Percentiles rank a stretch among this genome's conserved stretches.
Evolutionary conservation across 2,329 filamentous ascomycete species (phyloP).

Genomic region (Pseudogymnoascus sp.): DNA sequence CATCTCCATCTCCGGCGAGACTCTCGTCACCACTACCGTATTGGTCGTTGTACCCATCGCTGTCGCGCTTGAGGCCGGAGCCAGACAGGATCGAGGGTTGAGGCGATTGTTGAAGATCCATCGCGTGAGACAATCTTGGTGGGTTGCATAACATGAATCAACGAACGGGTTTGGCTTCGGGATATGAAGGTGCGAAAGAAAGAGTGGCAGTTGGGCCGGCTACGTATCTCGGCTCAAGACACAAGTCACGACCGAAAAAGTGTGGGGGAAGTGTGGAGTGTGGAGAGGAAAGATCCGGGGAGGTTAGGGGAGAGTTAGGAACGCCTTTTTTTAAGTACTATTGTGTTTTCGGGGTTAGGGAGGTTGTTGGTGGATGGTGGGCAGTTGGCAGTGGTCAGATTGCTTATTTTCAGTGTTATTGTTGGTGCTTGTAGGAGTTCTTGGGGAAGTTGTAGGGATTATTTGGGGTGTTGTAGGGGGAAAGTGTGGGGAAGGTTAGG

Average conservation of each 20-base stretch:
- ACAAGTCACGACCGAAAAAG: background rate
- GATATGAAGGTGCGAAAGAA: background rate
- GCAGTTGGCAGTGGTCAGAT: no score
- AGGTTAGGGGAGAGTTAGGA: background rate
- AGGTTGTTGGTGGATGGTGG: background rate
- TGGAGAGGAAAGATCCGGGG: background rate
- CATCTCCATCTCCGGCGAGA: constrained; percentile 20
- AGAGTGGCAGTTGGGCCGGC: background rate
- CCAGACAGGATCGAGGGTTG: constrained; percentile 20
- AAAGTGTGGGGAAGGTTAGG: no score
- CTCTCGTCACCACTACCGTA: constrained; percentile 24
- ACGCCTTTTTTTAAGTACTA: no score
- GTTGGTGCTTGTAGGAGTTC: no score
- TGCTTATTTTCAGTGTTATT: no score
- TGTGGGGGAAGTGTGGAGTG: background rate
- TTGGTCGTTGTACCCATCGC: constrained; percentile 26
- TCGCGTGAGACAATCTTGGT: constrained; percentile 11
- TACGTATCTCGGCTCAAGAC: background rate
- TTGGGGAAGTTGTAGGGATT: no score
- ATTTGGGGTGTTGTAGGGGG: no score
- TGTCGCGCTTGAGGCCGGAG: constrained; percentile 23
- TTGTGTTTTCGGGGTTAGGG: background rate
- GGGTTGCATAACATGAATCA: background rate
- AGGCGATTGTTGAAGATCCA: constrained; percentile 27
- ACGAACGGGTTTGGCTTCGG: background rate